Conservation (phyloP, 163 green algal genomes). For the Scenedesmus sp. region DNA sequence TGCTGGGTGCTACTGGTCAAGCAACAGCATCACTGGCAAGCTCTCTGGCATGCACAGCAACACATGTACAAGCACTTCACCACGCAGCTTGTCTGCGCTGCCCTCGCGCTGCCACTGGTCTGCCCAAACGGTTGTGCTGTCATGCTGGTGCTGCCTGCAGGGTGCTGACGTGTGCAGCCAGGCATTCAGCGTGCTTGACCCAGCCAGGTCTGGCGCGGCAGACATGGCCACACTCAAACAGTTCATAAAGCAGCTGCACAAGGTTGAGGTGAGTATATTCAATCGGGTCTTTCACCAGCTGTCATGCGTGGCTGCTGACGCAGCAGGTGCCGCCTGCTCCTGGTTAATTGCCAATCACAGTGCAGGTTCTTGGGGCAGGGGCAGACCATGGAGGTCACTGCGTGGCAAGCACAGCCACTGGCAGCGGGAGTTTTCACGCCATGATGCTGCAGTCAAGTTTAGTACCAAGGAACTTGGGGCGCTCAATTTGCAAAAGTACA, state of each 20-base stretch:
- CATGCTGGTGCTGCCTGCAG: not conserved
- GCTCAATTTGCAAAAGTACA: not conserved
- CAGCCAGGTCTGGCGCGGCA: not conserved
- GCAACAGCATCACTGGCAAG: too few relatives aligned
- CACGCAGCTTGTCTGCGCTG: not conserved
- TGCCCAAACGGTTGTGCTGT: not conserved
- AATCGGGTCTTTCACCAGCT: too few relatives aligned
- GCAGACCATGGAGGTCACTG: not conserved
- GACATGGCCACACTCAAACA: conserved; percentile 12
- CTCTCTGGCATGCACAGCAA: not conserved
- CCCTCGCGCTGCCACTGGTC: not conserved
- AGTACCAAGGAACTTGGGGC: too few relatives aligned
- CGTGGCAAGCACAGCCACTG: not conserved
- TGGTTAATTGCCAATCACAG: not conserved
- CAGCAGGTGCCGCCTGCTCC: not conserved
- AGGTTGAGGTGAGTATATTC: not conserved
- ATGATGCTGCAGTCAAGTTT: not conserved
- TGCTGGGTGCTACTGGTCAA: too few relatives aligned
- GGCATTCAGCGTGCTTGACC: conserved; percentile 15
- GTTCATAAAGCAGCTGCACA: conserved; percentile 25
- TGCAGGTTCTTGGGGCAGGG: not conserved
- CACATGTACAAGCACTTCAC: not conserved
- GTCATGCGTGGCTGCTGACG: too few relatives aligned
- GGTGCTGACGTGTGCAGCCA: conserved; percentile 3
- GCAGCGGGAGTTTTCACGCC: too few relatives aligned